Conservation (phyloP, 129 eudicot species). For the Deinandra increscens region DNA sequence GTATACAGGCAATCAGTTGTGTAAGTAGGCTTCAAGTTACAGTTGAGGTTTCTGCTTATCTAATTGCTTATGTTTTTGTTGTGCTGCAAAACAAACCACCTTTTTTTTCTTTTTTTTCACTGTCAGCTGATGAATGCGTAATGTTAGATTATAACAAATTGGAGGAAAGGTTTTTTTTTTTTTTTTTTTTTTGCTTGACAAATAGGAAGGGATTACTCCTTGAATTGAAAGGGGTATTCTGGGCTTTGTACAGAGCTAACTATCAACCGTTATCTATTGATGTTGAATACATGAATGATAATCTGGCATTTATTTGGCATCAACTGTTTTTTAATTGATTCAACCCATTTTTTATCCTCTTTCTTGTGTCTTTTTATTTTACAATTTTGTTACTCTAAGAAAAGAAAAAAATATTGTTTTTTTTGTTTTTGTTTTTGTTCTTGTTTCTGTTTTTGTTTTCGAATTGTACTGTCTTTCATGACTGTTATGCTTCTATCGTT, state of each 20-base stretch:
- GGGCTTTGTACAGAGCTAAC: conserved; percentile 38
- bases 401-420: neutral
- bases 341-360: neutral
- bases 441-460: neutral
- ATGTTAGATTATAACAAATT: conserved; percentile 1
- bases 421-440: neutral
- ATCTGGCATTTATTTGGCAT: conserved; percentile 22
- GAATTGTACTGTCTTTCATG: neutral
- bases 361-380: neutral
- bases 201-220: conserved; percentile 28
- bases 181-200: conserved; percentile 21
- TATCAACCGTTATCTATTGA: conserved; percentile 24
- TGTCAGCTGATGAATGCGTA: neutral
- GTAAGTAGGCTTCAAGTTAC: conserved; percentile 32
- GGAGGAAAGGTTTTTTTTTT: conserved; percentile 23
- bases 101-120: neutral
- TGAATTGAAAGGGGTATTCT: conserved; percentile 6
- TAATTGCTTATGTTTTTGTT: conserved; percentile 34
- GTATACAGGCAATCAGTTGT: conserved; percentile 23
- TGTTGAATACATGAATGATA: conserved; percentile 25
- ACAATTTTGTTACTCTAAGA: neutral
- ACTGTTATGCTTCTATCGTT: neutral
- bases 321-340: neutral
- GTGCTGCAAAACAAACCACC: conserved; percentile 19
- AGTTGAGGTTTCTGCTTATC: conserved; percentile 26